Evolutionary conservation across 192 early-diverging fungal genomes (phyloP).

Genomic region (Coemansia sp.): DNA sequence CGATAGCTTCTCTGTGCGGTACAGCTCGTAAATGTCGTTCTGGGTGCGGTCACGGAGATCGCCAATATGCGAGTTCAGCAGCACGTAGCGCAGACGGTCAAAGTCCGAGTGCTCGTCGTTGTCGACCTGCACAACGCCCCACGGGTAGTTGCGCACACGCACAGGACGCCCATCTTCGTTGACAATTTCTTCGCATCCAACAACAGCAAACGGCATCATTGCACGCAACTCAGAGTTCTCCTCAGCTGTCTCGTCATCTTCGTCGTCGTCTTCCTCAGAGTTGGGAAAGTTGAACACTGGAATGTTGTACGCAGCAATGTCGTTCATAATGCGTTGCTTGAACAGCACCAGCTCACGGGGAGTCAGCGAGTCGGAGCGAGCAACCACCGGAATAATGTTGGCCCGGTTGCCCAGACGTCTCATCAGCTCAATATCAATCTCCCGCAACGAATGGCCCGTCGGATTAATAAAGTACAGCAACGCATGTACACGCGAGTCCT

Average conservation of each 20-base stretch:
- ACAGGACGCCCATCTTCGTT: slow-evolving; percentile 83
- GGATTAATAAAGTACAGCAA: slow-evolving; percentile 98
- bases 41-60: slow-evolving; percentile 98
- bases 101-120: slow-evolving; percentile 97
- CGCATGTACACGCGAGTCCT: slow-evolving; percentile 94
- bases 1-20: slow-evolving; percentile 89
- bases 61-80: slow-evolving; percentile 95
- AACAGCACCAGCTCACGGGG: slow-evolving; percentile 80
- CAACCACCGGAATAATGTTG: slow-evolving; percentile 97
- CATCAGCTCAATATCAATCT: slow-evolving; percentile 95
- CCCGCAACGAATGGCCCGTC: slow-evolving; percentile 93
- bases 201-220: slow-evolving; percentile 91
- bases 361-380: slow-evolving; percentile 89
- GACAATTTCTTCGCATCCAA: slow-evolving; percentile 90
- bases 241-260: slow-evolving; percentile 97
- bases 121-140: slow-evolving; percentile 97
- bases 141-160: slow-evolving; percentile 91
- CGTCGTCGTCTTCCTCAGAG: slow-evolving; percentile 95
- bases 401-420: slow-evolving; percentile 83
- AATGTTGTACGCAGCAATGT: slow-evolving; percentile 92
- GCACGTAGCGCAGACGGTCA: slow-evolving; percentile 85
- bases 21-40: slow-evolving; percentile 91
- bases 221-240: slow-evolving; percentile 93
- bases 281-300: slow-evolving; percentile 98
- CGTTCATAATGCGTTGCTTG: slow-evolving; percentile 96